Conservation (phyloP, 192 early-diverging fungal genomes). For the Spinellus fusiger region DNA sequence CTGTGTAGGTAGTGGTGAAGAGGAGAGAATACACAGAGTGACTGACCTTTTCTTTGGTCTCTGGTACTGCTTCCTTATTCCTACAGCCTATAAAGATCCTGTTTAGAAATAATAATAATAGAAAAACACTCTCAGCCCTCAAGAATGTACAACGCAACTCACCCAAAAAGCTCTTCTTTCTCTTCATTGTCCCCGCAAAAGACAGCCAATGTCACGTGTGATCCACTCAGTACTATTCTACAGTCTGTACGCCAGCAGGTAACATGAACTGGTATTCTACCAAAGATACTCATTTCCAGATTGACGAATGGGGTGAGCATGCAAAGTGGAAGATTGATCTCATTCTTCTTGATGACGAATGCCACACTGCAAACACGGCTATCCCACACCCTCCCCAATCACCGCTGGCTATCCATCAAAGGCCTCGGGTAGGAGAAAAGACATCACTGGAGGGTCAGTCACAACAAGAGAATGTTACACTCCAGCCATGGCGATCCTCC, state of each 20-base stretch:
- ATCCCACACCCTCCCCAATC: no score
- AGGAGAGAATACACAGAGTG: no score
- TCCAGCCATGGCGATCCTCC: slow-evolving; percentile 6
- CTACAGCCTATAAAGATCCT: no score
- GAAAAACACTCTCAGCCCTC: no score
- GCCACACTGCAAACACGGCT: neutral
- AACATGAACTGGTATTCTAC: neutral
- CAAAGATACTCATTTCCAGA: neutral
- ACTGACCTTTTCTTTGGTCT: no score
- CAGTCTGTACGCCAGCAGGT: neutral
- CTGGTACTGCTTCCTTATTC: no score
- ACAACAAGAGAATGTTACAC: neutral
- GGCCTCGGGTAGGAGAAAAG: no score
- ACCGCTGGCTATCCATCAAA: no score
- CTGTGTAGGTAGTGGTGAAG: no score
- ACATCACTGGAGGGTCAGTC: no score
- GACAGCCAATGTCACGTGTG: neutral
- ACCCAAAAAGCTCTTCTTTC: neutral
- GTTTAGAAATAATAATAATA: no score
- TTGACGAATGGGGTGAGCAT: slow-evolving; percentile 30
- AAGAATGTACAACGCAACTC: no score
- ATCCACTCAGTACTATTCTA: neutral
- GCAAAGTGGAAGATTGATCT: slow-evolving; percentile 29
- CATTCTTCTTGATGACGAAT: slow-evolving; percentile 18
- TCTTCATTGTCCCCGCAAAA: neutral